phyloP scores from a whole-genome alignment of 1,284 basidiomycete genomes.

The Coniophora puteana region DNA sequence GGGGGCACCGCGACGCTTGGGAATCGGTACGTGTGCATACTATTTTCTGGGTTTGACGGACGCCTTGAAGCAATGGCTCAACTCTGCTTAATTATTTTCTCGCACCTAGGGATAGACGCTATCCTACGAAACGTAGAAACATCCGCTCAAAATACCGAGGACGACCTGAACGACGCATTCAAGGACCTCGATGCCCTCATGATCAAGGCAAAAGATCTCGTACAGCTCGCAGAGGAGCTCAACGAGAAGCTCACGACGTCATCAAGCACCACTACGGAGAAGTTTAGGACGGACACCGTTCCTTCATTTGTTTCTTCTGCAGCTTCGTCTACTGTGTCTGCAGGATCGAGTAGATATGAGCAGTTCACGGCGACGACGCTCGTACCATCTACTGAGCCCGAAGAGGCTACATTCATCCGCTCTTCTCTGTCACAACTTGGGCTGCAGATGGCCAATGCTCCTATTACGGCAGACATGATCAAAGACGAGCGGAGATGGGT shows the following conservation, averaged over 20 bases:
- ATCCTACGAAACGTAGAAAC: slow-evolving; percentile 73
- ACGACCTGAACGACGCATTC: slow-evolving; percentile 76
- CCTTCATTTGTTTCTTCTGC: not conserved
- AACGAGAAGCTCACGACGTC: slow-evolving; percentile 77
- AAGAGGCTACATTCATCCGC: slow-evolving; percentile 84
- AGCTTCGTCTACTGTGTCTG: slow-evolving; percentile 14
- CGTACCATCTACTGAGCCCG: slow-evolving; percentile 48
- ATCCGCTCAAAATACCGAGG: slow-evolving; percentile 60
- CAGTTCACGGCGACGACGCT: slow-evolving; percentile 23
- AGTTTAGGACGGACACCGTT: slow-evolving; percentile 5
- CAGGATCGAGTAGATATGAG: slow-evolving; percentile 13
- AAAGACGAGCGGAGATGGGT: slow-evolving; percentile 80
- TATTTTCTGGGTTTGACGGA: slow-evolving; percentile 3
- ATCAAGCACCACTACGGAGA: slow-evolving; percentile 31
- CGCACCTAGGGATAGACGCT: slow-evolving; percentile 57
- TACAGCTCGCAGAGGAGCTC: slow-evolving; percentile 82
- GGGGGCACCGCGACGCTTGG: slow-evolving; percentile 19
- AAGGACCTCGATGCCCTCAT: slow-evolving; percentile 90
- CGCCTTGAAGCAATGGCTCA: too few relatives aligned
- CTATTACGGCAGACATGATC: slow-evolving; percentile 91
- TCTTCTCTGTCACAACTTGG: slow-evolving; percentile 89
- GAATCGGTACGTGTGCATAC: slow-evolving; percentile 22
- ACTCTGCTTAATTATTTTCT: not conserved
- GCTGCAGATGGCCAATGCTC: slow-evolving; percentile 68
- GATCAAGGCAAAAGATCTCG: slow-evolving; percentile 93